Conservation (phyloP, 2,329 filamentous ascomycete species). For the Aulographum hederae region DNA sequence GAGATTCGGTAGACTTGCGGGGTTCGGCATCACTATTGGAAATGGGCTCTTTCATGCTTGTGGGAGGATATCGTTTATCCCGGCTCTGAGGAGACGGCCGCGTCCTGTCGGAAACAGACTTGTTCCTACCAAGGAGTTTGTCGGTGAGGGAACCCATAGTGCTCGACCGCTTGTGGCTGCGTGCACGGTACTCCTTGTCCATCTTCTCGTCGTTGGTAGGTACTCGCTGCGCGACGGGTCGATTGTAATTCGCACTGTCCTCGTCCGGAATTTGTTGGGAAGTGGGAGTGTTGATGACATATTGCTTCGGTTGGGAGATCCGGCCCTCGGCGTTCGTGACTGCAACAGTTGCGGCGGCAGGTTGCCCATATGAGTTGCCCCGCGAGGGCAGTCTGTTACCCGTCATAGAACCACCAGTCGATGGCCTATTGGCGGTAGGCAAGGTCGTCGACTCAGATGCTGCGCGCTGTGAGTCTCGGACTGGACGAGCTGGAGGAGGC, state of each 20-base stretch:
- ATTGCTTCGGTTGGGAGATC: slow-evolving; percentile 59
- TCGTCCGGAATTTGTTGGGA: not conserved
- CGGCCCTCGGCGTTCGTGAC: slow-evolving; percentile 78
- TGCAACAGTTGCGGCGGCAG: slow-evolving; percentile 69
- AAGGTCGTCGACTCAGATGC: slow-evolving; percentile 27
- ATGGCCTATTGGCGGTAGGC: slow-evolving; percentile 38
- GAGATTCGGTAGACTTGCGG: slow-evolving; percentile 29
- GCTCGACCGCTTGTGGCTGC: slow-evolving; percentile 51
- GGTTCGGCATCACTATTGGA: slow-evolving; percentile 37
- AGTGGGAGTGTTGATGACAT: slow-evolving; percentile 49
- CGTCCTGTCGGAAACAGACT: slow-evolving; percentile 55
- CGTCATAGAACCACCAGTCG: slow-evolving; percentile 62
- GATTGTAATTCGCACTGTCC: slow-evolving; percentile 33
- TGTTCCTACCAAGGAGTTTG: slow-evolving; percentile 68
- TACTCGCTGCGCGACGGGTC: slow-evolving; percentile 35
- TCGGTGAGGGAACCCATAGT: slow-evolving; percentile 45
- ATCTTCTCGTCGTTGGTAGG: slow-evolving; percentile 36
- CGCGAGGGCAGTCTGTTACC: slow-evolving; percentile 49
- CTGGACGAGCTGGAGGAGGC: slow-evolving; percentile 17
- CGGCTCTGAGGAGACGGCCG: not conserved
- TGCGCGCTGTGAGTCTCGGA: slow-evolving; percentile 30
- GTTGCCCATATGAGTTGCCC: slow-evolving; percentile 67
- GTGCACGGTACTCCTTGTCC: slow-evolving; percentile 32
- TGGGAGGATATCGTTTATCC: slow-evolving; percentile 59
- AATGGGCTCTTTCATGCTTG: slow-evolving; percentile 69